Base-by-base conservation (phyloP, 1,139 yeast species). In the Candida sanyaensis region DNA sequence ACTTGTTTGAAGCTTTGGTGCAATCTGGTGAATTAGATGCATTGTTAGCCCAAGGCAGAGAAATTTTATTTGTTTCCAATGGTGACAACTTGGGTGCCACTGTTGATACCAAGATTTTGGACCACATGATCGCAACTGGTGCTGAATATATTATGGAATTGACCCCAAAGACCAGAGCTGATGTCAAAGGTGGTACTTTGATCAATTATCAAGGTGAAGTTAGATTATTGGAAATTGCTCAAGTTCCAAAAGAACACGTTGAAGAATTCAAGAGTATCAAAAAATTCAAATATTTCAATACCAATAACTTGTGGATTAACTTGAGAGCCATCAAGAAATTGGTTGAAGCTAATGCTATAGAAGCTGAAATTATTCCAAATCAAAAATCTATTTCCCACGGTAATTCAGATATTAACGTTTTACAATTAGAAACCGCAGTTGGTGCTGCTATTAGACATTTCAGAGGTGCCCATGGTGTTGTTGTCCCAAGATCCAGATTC, bases 11-110 rank as follows among this genome's bases (percentile, higher is more conserved):
- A 75, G 77, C 96, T 28, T 78, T 93, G 65, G 86, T 88, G 53
- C 84, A 89, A 53, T 86, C 96, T 17, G 99, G 99, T 51, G 93
- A 93, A 65, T 80, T 93, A 60, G 99, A 93, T 66, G 84, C 89
- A 53, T 80, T 93, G 59, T 79, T 93, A 60, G 91, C 86, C 46
- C 95, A 90, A 66, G 99, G 99, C 58, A 90, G 96, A 76, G 99
- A 93, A 75, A 78, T 90, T 55, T 77, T 93, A 63, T 93, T 93
- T 64, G 97, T 93, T 43, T 93, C 99, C 53, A 93, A 93, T 69
- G 98, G 98, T 75, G 99, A 93, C 70, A 93, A 93, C 74, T 80
- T 93, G 69, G 99, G 99, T 63, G 99, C 99, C 44, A 96, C 97
- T 36, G 99, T 93, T 48, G 98, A 95, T 68, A 78, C 90, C 62